Base-by-base conservation (phyloP, 352 stramenopile species). In the Plasmopara halstedii region DNA sequence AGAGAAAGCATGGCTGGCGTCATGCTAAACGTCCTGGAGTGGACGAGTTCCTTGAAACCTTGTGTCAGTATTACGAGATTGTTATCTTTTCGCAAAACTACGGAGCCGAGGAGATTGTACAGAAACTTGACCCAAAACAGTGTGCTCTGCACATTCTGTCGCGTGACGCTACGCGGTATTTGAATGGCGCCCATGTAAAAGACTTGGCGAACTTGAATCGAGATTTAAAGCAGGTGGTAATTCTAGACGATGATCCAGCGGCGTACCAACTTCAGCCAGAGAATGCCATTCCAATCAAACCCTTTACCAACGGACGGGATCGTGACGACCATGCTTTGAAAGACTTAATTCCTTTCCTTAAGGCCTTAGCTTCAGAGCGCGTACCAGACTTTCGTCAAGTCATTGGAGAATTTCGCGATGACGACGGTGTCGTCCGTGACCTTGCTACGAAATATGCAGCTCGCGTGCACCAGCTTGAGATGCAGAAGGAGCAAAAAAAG, bases 1-100 rank as follows among this genome's bases (percentile, higher is more conserved):
- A 94, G 82, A 63, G 82, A 49, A 94, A 94, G 58, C 81, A 90
- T 51, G 82, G 82, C 19, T 94, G 82, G 82, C 79, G 82, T 33
- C 82, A 94, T 46, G 82, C 82, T 13, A 94, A 94, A 64, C 79
- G 82, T 32, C 82, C 82, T 0, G 76, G 81, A 4, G 79, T 94
- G 6, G 79, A 94, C 50, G 82, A 94, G 62, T 91, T 94, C 53
- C 36, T 94, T 17, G 78, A 94, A 47, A 82, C 75, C 6, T 42
- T 91, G 22, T 86, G 72, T 25, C 82, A 89, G 64, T 89, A 90
- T 53, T 94, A 91, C 32, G 82, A 94, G 50, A 91, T 91, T 42
- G 82, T 94, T 0, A 82, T 94, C 38, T 94, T 91, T 51, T 91
- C 82, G 7, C 77, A 86, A 50, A 88, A 94, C 60, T 83, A 73